A percentile compares a stretch with the other conserved stretches of the same genome.
These are phyloP conservation scores for Globisporangium mamillatum DNA, from an alignment of 352 stramenopile genomes.

Conservation along the genomic window DNA sequence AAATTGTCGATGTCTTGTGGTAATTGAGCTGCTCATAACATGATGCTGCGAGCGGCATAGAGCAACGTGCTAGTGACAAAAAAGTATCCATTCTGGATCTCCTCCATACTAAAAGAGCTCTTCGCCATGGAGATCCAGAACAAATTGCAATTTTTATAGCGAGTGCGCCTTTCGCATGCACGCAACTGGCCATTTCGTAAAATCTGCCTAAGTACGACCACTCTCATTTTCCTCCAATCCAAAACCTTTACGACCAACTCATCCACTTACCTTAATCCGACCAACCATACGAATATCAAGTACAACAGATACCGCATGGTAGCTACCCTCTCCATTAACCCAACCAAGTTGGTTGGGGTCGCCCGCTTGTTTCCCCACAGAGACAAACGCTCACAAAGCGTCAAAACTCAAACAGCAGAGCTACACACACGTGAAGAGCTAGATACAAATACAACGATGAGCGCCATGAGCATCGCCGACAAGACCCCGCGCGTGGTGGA, in stretches of 20 bases:
- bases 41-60: background rate
- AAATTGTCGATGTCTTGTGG: background rate
- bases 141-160: background rate
- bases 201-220: background rate
- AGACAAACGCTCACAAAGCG: background rate
- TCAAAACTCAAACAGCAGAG: background rate
- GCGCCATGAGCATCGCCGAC: constrained; percentile 56
- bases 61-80: background rate
- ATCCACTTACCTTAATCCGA: background rate
- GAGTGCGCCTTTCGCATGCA: constrained; percentile 6
- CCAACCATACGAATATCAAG: background rate
- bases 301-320: background rate
- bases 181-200: constrained; percentile 5
- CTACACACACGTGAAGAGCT: background rate
- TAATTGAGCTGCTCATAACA: background rate
- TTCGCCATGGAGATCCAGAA: constrained; percentile 7
- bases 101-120: background rate
- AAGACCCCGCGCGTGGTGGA: constrained; percentile 81
- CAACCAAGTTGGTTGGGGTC: constrained; percentile 10
- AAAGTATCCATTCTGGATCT: constrained; percentile 1
- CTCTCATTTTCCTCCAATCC: constrained; percentile 6
- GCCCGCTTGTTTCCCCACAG: background rate
- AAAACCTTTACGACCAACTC: constrained; percentile 13
- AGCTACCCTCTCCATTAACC: background rate
- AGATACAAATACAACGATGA: constrained; percentile 23